phyloP scores from a whole-genome alignment of 2,329 filamentous ascomycete genomes.

The Fusarium sarcochroum region DNA sequence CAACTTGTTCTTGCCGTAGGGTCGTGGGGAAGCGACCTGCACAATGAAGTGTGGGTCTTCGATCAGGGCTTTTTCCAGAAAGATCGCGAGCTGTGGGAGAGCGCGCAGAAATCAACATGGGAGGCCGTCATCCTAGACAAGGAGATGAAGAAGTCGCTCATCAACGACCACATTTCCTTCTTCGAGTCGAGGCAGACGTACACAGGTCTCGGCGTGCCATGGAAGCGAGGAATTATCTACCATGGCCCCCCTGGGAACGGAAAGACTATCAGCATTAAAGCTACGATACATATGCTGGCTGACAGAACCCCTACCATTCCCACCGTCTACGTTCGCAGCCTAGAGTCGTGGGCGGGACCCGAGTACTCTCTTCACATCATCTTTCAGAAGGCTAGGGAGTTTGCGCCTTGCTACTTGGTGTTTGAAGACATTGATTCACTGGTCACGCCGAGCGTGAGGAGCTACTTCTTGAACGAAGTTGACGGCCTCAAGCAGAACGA shows the following conservation, averaged over 20 bases:
- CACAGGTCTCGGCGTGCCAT: slow-evolving; percentile 64
- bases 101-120: slow-evolving; percentile 2
- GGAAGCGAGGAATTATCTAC: slow-evolving; percentile 80
- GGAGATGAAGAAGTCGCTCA: neutral
- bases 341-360: slow-evolving; percentile 64
- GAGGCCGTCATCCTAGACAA: slow-evolving; percentile 1
- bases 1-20: slow-evolving; percentile 6
- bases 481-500: slow-evolving; percentile 10
- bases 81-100: slow-evolving; percentile 6
- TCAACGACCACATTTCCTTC: slow-evolving; percentile 8
- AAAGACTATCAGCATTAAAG: slow-evolving; percentile 80
- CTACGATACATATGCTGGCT: slow-evolving; percentile 75
- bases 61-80: neutral
- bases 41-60: slow-evolving; percentile 9
- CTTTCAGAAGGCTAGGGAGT: slow-evolving; percentile 71
- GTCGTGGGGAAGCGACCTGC: slow-evolving; percentile 9
- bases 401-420: slow-evolving; percentile 77
- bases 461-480: slow-evolving; percentile 10
- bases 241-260: slow-evolving; percentile 75
- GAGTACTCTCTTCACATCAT: slow-evolving; percentile 68
- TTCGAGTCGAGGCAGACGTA: slow-evolving; percentile 5
- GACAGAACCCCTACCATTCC: slow-evolving; percentile 54
- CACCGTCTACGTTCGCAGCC: slow-evolving; percentile 8
- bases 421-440: slow-evolving; percentile 81
- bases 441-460: slow-evolving; percentile 62